Evolutionary conservation across 2,329 filamentous ascomycete genomes (phyloP), one percentile per base, ranked within the genome.

Genomic region (Fusarium buharicum): DNA sequence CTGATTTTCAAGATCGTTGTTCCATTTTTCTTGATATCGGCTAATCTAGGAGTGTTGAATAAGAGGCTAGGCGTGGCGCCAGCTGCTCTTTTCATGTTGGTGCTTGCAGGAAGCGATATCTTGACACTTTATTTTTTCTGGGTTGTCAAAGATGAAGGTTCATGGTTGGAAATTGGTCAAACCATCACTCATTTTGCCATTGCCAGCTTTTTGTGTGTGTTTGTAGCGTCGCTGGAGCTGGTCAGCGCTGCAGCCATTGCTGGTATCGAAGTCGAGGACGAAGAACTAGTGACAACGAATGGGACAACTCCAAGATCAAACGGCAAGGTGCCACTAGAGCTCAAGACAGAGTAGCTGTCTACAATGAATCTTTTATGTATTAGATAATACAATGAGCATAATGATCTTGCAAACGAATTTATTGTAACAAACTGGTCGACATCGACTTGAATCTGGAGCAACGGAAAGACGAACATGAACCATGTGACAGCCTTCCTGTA

Each of bases 121-220:
- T 83, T 98, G 74, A 98, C 95, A 4, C 82, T 99, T 48, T 92
- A 95, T 70, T 99, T 99, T 81, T 99, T 99, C 78, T 99, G 92
- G 87, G 92, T 97, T 70, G 95, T 99, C 40, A 91, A 90, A 71
- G 95, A 99, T 69, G 95, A 99, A 74, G 95, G 95, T 0, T 95
- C 90, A 18, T 99, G 95, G 95, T 79, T 99, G 57, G 95, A 99
- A 74, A 99, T 99, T 73, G 95, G 95, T 28, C 96, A 92, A 24
- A 97, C 92, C 4, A 99, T 99, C 66, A 96, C 87, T 71, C 93
- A 98, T 75, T 99, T 98, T 76, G 87, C 88, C 59, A 98, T 99
- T 78, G 94, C 93, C 16, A 97, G 92, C 75, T 75, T 92, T 68
- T 73, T 98, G 39, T 95, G 93, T 67, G 88, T 96, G 9, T 99